Evolutionary conservation across 768 basidiomycete species (phyloP), one percentile per base, ranked within the genome.

Genomic region (Podaxis rugospora): DNA sequence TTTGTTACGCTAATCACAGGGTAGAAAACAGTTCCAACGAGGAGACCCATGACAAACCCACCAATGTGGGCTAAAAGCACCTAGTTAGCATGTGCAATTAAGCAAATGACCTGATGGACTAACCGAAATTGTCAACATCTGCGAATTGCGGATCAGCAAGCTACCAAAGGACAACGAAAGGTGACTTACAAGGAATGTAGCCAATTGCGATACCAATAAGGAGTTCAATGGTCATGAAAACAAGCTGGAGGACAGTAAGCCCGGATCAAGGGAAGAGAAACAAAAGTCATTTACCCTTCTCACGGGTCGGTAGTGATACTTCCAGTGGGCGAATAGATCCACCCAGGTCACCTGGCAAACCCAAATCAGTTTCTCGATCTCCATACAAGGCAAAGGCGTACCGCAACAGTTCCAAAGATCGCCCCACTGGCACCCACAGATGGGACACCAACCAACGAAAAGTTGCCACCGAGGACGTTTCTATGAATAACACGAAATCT

Each of bases 381-480:
- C 28, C 28, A 25, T 46, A 52, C 51, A 21, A 53, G 25, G 28
- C 47, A 23, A 18, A 44, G 35, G 71, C 82, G 60, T 70, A 91
- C 90, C 2, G 88, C 90, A 44, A 93, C 75, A 2, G 90, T 92
- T 14, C 92, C 93, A 60, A 96, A 95, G 58, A 98, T 90, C 0
- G 95, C 93, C 5, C 96, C 96, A 65, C 89, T 92, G 1, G 96
- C 97, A 47, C 96, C 96, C 10, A 94, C 82, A 11, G 92, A 93
- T 0, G 96, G 95, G 18, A 88, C 75, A 6, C 94, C 95, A 3
- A 95, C 89, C 11, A 96, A 76, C 2, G 93, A 80, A 69, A 98
- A 98, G 73, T 97, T 98, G 1, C 93, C 94, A 23, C 96, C 95
- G 27, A 98, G 79, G 25, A 94, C 83, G 66, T 93, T 93, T 37